phyloP scores from a whole-genome alignment of 2,329 filamentous ascomycete species.

The Exophiala phaeomuriformis region DNA sequence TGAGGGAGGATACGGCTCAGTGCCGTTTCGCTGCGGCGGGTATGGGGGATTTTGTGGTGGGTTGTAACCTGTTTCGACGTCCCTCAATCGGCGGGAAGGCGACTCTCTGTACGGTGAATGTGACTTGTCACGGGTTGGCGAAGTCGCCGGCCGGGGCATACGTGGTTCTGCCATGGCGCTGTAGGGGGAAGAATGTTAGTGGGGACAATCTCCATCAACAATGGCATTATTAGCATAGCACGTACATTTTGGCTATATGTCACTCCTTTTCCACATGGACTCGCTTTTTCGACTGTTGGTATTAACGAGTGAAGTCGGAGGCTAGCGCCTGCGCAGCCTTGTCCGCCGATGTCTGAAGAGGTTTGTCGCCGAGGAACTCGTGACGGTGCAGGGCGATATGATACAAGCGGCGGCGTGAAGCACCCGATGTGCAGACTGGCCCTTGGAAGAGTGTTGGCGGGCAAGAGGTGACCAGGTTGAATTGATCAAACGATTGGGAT shows the following conservation, averaged over 20 bases:
- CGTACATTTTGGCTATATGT: constrained; percentile 1
- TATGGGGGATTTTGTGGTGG: constrained; percentile 37
- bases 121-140: constrained; percentile 52
- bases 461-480: background rate
- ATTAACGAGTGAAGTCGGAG: constrained; percentile 1
- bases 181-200: constrained; percentile 17
- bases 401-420: background rate
- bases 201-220: constrained; percentile 9
- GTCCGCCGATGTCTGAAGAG: background rate
- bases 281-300: background rate
- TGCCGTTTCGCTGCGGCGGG: constrained; percentile 3
- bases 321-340: constrained; percentile 17
- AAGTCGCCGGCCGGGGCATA: constrained; percentile 55
- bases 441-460: background rate
- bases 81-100: constrained; percentile 59
- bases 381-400: background rate
- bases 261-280: background rate
- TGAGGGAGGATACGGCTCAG: constrained; percentile 26
- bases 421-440: background rate
- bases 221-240: constrained; percentile 8
- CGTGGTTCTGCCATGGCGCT: constrained; percentile 46
- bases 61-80: constrained; percentile 56
- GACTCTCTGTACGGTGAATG: constrained; percentile 61
- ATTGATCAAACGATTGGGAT: background rate
- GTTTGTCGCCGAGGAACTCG: background rate